Evolutionary conservation across 2,329 filamentous ascomycete species (phyloP), one percentile per base, ranked within the genome.

Genomic region (Madurella mycetomatis): DNA sequence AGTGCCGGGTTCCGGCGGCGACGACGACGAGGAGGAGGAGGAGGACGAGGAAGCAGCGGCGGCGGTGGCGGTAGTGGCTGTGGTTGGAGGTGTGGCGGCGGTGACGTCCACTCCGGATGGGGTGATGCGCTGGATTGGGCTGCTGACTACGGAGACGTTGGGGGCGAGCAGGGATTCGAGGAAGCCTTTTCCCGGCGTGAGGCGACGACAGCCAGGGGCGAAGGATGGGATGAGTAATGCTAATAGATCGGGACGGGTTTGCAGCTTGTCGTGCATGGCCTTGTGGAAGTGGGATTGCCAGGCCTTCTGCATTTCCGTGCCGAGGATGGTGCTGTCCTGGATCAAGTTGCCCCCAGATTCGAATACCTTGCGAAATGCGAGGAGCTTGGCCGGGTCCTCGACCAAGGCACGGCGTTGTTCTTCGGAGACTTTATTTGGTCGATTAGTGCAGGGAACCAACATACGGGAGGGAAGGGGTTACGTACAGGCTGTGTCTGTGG

Each of bases 151-250:
- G 39, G 70, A 67, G 1, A 76, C 73, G 58, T 77, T 77, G 56
- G 65, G 62, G 44, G 70, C 63, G 16, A 66, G 63, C 1, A 78
- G 67, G 1, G 75, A 70, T 49, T 77, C 74, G 32, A 78, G 70
- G 56, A 76, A 78, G 9, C 75, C 75, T 9, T 66, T 69, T 1
- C 75, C 76, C 1, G 74, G 76, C 1, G 75, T 78, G 12, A 72
- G 62, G 48, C 74, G 74, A 37, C 72, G 70, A 62, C 74, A 77
- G n/a, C 73, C 73, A 3, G 73, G 67, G 1, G 70, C 68, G 57
- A 76, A 76, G 42, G 67, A 67, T 0, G 76, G 76, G 47, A 75
- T 70, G 31, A 78, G 68, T 34, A 69, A 67, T 9, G 72, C 64
- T 32, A 71, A 67, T 43, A 77, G 73, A 57, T 74, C 73, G 0